These are phyloP conservation scores for Penicilliopsis zonata DNA, from an alignment of 495 filamentous ascomycete genomes.

Conservation along the genomic window DNA sequence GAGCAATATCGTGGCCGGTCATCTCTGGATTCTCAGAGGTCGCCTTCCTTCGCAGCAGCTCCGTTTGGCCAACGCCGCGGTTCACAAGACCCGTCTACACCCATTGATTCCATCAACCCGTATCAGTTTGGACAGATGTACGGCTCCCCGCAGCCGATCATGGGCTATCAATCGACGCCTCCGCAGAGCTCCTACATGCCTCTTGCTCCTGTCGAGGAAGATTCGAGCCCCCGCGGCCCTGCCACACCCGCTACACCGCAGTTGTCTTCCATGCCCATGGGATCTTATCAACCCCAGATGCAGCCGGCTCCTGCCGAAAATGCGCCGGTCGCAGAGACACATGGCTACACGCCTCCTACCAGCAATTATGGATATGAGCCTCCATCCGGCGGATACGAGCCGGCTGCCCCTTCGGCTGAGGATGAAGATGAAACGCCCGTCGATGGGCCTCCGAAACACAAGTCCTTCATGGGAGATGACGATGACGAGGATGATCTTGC, in stretches of 20 bases:
- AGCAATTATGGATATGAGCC: constrained; percentile 21
- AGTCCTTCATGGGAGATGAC: constrained; percentile 69
- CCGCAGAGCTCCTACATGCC: constrained; percentile 38
- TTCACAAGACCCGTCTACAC: constrained; percentile 27
- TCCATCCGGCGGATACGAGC: constrained; percentile 16
- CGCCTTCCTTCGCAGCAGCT: constrained; percentile 17
- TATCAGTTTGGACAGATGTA: constrained; percentile 19
- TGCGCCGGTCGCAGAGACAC: constrained; percentile 3
- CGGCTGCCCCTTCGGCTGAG: constrained; percentile 16
- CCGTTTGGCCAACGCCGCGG: constrained; percentile 25
- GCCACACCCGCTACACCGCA: constrained; percentile 5
- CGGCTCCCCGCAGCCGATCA: constrained; percentile 22
- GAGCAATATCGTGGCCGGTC: constrained; percentile 33
- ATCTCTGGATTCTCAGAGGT: constrained; percentile 36
- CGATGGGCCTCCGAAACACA: constrained; percentile 55
- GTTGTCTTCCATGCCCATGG: constrained; percentile 14
- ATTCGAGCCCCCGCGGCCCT: constrained; percentile 14
- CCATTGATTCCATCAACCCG: constrained; percentile 20
- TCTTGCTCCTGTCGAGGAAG: constrained; percentile 33
- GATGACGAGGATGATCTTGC: constrained; percentile 44
- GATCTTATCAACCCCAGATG: constrained; percentile 14
- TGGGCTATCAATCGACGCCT: constrained; percentile 35
- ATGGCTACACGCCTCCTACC: constrained; percentile 17
- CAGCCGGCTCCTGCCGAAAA: constrained; percentile 6
- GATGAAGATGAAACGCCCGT: constrained; percentile 19